Evolutionary conservation across 2,329 filamentous ascomycete species (phyloP), one percentile per base, ranked within the genome.

Genomic region (Fusarium floridanum): DNA sequence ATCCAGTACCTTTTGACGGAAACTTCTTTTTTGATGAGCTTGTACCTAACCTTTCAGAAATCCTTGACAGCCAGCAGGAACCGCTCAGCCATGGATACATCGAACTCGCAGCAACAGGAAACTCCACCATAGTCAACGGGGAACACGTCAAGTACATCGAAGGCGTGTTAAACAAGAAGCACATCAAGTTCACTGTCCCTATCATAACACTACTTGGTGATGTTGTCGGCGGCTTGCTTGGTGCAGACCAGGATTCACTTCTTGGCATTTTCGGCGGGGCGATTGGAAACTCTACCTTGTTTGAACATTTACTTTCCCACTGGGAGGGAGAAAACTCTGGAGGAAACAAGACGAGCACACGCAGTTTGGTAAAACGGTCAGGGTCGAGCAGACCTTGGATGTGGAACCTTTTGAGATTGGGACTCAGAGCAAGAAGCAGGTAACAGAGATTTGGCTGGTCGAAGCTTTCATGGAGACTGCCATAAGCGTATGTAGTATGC

Each of bases 101-200:
- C 24, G 79, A 82, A 68, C 77, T 88, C 48, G 82, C 81, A 56
- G 82, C 83, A 5, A 82, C 82, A 0, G 85, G 85, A 4, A 86
- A 86, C 59, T 67, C 81, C 2, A 85, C 85, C 1, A 73, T 83
- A 1, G 81, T 84, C 48, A 81, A 86, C 39, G 85, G 85, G 4
- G 20, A 84, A 67, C 84, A 83, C 66, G 84, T 88, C 55, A 72
- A 76, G 2, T 88, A 85, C 61, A 74, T 86, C n/a, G 85, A 88
- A 65, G 76, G 81, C 1, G 81, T 88, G 9, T 76, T 88, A 43
- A 84, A 84, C 67, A 80, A 78, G 0, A 83, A 85, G 45, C 80
- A 75, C 2, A 78, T 88, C 7, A 71, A 78, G 0, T 79, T 84
- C 9, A 76, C 76, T 0, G 75, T 85, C 2, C 81, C 85, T 0